Conservation (phyloP, 305 asterid genomes). For the Fraxinus xanthoxyloides region DNA sequence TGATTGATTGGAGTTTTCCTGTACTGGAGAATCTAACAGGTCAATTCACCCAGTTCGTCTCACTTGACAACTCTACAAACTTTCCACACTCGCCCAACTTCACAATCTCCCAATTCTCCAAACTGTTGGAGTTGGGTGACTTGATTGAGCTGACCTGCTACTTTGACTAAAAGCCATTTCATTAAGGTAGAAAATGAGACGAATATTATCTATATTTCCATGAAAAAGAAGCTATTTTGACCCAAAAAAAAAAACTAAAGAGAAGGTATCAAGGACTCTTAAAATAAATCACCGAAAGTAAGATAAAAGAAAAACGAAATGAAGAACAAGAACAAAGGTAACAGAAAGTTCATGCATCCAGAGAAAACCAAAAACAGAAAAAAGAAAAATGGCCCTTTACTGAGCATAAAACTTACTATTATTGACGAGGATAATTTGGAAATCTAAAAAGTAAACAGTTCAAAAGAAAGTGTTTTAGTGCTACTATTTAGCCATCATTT, state of each 20-base stretch:
- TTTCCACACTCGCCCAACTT: background rate
- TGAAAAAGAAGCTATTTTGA: background rate
- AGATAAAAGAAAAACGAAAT: background rate
- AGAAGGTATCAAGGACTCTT: background rate
- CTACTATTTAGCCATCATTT: conserved; percentile 56
- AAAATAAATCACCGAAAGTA: background rate
- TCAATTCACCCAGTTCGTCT: background rate
- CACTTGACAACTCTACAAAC: background rate
- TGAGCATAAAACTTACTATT: conserved; percentile 40
- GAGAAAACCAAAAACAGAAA: background rate
- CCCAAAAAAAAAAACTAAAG: background rate
- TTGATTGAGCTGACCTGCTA: background rate
- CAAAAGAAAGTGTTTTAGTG: conserved; percentile 22
- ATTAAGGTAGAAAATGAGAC: background rate
- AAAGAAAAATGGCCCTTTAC: conserved; percentile 25
- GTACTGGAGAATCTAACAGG: background rate
- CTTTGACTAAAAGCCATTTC: background rate
- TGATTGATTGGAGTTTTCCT: background rate
- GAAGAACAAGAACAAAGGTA: background rate
- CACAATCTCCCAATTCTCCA: background rate
- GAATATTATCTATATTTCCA: background rate
- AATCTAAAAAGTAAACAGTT: conserved; percentile 49
- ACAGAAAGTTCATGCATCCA: background rate
- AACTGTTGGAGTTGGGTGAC: background rate
- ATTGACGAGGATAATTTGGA: conserved; percentile 39